A percentile compares a stretch with the other conserved stretches of the same genome.
These are phyloP conservation scores for Cyberlindnera suaveolens DNA, from an alignment of 805 yeast species.

Conservation along the genomic window DNA sequence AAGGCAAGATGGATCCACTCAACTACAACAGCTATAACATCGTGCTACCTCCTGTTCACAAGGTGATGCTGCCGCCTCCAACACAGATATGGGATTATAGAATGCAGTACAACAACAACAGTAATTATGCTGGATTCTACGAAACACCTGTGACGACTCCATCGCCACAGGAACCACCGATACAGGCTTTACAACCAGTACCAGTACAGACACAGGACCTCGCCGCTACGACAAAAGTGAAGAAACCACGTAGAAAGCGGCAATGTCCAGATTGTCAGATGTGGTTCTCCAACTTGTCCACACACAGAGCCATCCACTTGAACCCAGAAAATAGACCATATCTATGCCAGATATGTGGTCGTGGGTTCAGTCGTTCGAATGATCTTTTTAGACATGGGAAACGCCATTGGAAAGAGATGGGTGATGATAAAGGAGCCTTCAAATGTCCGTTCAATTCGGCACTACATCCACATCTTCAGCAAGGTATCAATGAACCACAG, in stretches of 20 bases:
- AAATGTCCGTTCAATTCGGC: slow-evolving; percentile 66
- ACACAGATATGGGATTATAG: slow-evolving; percentile 12
- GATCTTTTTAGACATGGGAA: slow-evolving; percentile 82
- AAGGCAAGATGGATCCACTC: slow-evolving; percentile 1
- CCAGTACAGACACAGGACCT: slow-evolving; percentile 1
- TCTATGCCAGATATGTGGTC: slow-evolving; percentile 66
- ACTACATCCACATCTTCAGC: background rate
- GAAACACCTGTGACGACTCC: too few species aligned
- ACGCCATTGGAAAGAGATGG: slow-evolving; percentile 76
- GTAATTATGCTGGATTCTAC: slow-evolving; percentile 3
- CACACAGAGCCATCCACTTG: slow-evolving; percentile 75
- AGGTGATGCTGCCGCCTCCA: slow-evolving; percentile 16
- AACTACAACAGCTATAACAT: slow-evolving; percentile 11
- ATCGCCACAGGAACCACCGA: background rate
- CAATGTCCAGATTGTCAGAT: slow-evolving; percentile 67
- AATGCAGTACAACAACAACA: slow-evolving; percentile 7
- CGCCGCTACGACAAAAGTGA: slow-evolving; percentile 3
- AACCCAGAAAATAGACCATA: slow-evolving; percentile 72
- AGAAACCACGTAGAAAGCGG: slow-evolving; percentile 53
- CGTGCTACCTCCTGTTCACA: slow-evolving; percentile 14
- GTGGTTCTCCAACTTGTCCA: slow-evolving; percentile 72
- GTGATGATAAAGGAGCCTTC: slow-evolving; percentile 60
- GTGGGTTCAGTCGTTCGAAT: slow-evolving; percentile 86
- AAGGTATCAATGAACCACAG: background rate
- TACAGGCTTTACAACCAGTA: slow-evolving; percentile 3